A percentile compares a stretch with the other conserved stretches of the same genome.
Evolutionary conservation across 306 rosid genomes (phyloP).

Genomic region (Acacia melanoxylon): DNA sequence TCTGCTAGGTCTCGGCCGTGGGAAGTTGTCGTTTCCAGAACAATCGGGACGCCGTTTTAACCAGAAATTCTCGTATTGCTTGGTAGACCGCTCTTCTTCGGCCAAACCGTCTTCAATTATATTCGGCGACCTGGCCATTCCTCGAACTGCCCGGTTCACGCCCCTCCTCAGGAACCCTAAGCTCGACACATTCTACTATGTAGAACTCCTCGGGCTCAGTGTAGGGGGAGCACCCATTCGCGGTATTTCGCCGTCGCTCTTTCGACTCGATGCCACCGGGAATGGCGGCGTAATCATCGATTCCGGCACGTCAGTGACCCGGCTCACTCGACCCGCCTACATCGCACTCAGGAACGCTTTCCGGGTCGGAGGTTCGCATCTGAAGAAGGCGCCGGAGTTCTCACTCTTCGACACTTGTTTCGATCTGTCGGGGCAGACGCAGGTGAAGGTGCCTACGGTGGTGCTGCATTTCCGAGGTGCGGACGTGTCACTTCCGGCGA

Average conservation of each 20-base stretch:
- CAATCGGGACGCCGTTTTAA: slow-evolving; percentile 55
- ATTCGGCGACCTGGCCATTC: slow-evolving; percentile 59
- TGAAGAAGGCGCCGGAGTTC: slow-evolving; percentile 54
- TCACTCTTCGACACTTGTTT: slow-evolving; percentile 71
- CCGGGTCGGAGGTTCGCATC: slow-evolving; percentile 41
- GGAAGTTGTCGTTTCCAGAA: slow-evolving; percentile 54
- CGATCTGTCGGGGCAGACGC: slow-evolving; percentile 56
- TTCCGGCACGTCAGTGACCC: slow-evolving; percentile 74
- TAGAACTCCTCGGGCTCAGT: slow-evolving; percentile 59
- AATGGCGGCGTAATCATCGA: slow-evolving; percentile 73
- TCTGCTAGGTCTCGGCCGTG: slow-evolving; percentile 68
- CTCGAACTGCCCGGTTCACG: slow-evolving; percentile 70
- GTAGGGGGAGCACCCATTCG: slow-evolving; percentile 60
- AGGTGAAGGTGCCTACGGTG: slow-evolving; percentile 74
- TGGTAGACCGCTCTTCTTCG: slow-evolving; percentile 71
- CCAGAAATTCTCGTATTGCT: slow-evolving; percentile 66
- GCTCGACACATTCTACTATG: slow-evolving; percentile 72
- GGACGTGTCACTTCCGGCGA: slow-evolving; percentile 60
- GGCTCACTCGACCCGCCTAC: slow-evolving; percentile 63
- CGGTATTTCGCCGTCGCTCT: slow-evolving; percentile 47
- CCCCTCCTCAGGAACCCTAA: slow-evolving; percentile 53
- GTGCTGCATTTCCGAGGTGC: slow-evolving; percentile 69
- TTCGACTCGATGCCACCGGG: slow-evolving; percentile 53
- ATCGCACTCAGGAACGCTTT: slow-evolving; percentile 55
- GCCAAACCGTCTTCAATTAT: slow-evolving; percentile 60